Conservation (phyloP, 164 flowering plant species). For the Paratinospora sagittata region DNA sequence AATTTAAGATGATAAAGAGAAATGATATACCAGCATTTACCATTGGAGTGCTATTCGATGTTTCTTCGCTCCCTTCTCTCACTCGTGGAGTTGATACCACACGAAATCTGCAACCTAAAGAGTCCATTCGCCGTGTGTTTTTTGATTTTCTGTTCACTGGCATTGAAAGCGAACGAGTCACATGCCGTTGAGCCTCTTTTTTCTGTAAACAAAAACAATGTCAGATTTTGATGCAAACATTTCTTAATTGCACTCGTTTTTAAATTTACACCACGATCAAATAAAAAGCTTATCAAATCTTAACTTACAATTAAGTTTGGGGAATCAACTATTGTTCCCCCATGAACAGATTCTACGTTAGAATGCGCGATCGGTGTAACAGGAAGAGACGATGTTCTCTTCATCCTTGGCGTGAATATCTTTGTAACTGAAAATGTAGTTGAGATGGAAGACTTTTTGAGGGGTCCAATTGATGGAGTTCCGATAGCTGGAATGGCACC, state of each 20-base stretch:
- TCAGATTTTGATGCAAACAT: not conserved
- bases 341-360: constrained; percentile 69
- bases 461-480: constrained; percentile 30
- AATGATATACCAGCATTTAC: constrained; percentile 46
- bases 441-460: constrained; percentile 30
- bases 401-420: constrained; percentile 49
- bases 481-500: constrained; percentile 52
- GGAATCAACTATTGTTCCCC: constrained; percentile 29
- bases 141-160: constrained; percentile 52
- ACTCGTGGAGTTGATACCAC: constrained; percentile 79
- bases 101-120: constrained; percentile 54
- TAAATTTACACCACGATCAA: not conserved
- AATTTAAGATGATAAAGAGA: constrained; percentile 10
- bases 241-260: not conserved
- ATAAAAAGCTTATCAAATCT: not conserved
- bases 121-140: constrained; percentile 53
- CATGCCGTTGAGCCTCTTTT: constrained; percentile 33
- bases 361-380: constrained; percentile 68
- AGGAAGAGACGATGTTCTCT: constrained; percentile 76
- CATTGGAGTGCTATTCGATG: constrained; percentile 21
- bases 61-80: constrained; percentile 34
- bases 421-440: constrained; percentile 63
- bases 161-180: constrained; percentile 78
- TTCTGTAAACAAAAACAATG: constrained; percentile 32
- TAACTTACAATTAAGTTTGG: constrained; percentile 38